phyloP scores from a whole-genome alignment of 2,329 filamentous ascomycete species.

The Beauveria medogensis region DNA sequence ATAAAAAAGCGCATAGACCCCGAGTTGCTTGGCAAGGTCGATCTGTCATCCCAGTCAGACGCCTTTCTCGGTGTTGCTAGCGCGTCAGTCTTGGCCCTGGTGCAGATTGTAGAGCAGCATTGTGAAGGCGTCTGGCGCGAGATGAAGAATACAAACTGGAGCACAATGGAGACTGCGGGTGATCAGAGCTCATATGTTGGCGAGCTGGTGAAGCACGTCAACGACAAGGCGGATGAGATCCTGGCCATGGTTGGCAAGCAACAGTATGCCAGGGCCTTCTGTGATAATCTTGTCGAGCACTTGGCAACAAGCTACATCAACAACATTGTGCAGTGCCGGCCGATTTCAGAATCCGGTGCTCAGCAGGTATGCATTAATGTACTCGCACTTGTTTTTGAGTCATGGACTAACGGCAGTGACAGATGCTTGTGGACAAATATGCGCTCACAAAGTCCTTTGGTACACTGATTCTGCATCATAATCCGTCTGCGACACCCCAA shows the following conservation, averaged over 20 bases:
- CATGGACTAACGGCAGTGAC: slow-evolving; percentile 17
- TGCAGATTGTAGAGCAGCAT: slow-evolving; percentile 72
- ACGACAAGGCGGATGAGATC: slow-evolving; percentile 64
- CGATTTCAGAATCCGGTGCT: slow-evolving; percentile 86
- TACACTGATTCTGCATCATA: slow-evolving; percentile 58
- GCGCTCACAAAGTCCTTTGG: slow-evolving; percentile 74
- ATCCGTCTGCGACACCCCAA: slow-evolving; percentile 34
- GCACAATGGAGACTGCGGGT: slow-evolving; percentile 82
- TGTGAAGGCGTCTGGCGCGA: slow-evolving; percentile 88
- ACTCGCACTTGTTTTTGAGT: no score
- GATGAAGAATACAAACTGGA: slow-evolving; percentile 96
- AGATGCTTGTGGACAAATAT: slow-evolving; percentile 96
- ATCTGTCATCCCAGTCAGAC: slow-evolving; percentile 88
- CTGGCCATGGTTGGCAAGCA: slow-evolving; percentile 74
- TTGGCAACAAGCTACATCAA: slow-evolving; percentile 70
- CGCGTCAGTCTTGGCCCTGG: slow-evolving; percentile 73
- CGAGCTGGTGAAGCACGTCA: slow-evolving; percentile 68
- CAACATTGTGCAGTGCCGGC: slow-evolving; percentile 81
- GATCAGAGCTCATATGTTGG: slow-evolving; percentile 90
- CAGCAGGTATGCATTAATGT: slow-evolving; percentile 57
- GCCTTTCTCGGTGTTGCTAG: slow-evolving; percentile 92
- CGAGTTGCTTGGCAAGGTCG: slow-evolving; percentile 66
- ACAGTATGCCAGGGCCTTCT: slow-evolving; percentile 90
- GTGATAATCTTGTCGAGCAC: slow-evolving; percentile 89
- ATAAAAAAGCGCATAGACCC: slow-evolving; percentile 85